Base-by-base conservation (phyloP, 345 rosid genomes). In the Sonneratia alba region DNA sequence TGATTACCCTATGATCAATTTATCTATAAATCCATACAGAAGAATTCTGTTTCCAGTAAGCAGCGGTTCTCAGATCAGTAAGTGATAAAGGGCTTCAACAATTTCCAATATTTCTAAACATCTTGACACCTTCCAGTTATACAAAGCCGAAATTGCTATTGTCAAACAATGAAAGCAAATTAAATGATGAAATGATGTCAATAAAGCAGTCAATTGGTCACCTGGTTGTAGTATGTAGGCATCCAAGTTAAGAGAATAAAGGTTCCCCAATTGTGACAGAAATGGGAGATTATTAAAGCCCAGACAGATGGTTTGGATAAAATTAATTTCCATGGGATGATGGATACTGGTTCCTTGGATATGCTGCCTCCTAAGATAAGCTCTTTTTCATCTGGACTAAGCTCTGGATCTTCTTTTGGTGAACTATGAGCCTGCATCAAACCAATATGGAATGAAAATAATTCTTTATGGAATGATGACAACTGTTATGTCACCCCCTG, bases 171-270 rank as follows among this genome's bases (percentile, higher is more conserved):
- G 16, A 64, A 3, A 0, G 22, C 7, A 34, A 36, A 6, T 27
- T 27, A 36, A 38, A n/a, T 66, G 24, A 2, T 66, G 24, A 66
- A 37, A 37, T 68, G 6, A 36, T 9, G 36, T 68, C 2, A 45
- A 43, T 19, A 8, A 42, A 38, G 36, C 70, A 47, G n/a, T 19
- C 56, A 63, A 43, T 24, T 45, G 68, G 59, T 48, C 79, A 88
- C 98, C 98, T 94, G 98, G 83, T 88, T 94, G 86, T 94, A 94
- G 82, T 94, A 91, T 27, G 97, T 91, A 18, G 98, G 98, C 98
- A 94, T 94, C 98, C 98, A 94, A 37, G 98, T 94, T 75, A 91
- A 78, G 70, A 94, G 88, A 78, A 94, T 90, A 79, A 94, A 94
- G 10, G 98, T 91, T 77, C 98, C 98, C 98, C 98, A 94, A 67